These are phyloP conservation scores for Tolypocladium ophioglossoides DNA, from an alignment of 2,329 filamentous ascomycete species.

Conservation along the genomic window DNA sequence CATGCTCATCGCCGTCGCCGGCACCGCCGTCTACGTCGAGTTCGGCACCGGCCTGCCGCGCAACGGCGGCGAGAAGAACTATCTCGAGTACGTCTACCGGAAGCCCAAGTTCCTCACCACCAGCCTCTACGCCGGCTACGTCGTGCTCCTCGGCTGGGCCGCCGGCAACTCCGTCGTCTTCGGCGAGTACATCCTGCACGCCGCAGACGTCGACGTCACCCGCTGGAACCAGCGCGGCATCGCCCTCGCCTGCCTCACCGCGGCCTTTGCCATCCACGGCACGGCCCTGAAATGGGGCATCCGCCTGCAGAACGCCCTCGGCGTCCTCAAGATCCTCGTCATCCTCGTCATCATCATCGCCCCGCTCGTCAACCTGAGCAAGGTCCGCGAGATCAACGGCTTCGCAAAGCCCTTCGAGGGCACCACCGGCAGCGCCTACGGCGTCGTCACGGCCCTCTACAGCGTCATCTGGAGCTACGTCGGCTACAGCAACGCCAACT, in stretches of 20 bases:
- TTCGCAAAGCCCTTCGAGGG: constrained; percentile 54
- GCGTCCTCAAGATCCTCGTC: constrained; percentile 54
- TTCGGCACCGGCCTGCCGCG: constrained; percentile 54
- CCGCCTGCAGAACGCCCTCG: constrained; percentile 55
- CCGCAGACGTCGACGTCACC: constrained; percentile 48
- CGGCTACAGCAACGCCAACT: constrained; percentile 60
- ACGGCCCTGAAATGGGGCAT: constrained; percentile 55
- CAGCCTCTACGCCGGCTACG: constrained; percentile 49
- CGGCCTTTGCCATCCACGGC: constrained; percentile 56
- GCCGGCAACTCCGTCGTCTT: constrained; percentile 60
- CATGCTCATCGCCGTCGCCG: constrained; percentile 49
- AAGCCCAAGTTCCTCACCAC: constrained; percentile 51
- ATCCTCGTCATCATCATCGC: constrained; percentile 54
- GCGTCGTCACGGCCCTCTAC: constrained; percentile 58
- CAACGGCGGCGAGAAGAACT: constrained; percentile 58
- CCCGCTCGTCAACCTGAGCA: constrained; percentile 49
- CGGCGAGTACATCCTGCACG: constrained; percentile 59
- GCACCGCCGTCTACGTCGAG: constrained; percentile 55
- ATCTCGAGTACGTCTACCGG: constrained; percentile 54
- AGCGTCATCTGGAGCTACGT: constrained; percentile 64
- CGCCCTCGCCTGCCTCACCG: constrained; percentile 55
- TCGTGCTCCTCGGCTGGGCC: constrained; percentile 54
- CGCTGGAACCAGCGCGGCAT: constrained; percentile 59
- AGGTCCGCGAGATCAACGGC: constrained; percentile 48
- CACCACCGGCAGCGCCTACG: constrained; percentile 55